phyloP scores from a whole-genome alignment of 2,329 filamentous ascomycete species.

The Macroventuria anomochaeta region DNA sequence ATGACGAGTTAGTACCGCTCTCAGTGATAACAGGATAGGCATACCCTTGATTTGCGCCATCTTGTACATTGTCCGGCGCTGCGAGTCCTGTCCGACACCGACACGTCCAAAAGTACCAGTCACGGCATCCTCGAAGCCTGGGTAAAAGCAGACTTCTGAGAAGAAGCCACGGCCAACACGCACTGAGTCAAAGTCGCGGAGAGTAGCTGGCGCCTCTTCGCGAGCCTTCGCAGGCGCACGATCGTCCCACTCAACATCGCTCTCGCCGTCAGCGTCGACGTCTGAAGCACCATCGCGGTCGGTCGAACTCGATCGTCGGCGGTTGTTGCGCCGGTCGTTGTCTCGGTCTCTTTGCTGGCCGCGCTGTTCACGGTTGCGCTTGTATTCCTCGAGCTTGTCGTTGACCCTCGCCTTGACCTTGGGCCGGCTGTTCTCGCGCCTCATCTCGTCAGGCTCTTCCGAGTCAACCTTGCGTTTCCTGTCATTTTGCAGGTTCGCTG shows the following conservation, averaged over 20 bases:
- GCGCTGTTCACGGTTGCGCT: slow-evolving; percentile 64
- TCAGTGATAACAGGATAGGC: slow-evolving; percentile 16
- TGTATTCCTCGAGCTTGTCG: slow-evolving; percentile 74
- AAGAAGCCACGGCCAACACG: slow-evolving; percentile 86
- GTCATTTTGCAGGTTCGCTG: slow-evolving; percentile 69
- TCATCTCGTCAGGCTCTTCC: slow-evolving; percentile 78
- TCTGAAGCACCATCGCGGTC: slow-evolving; percentile 58
- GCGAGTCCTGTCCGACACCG: slow-evolving; percentile 78
- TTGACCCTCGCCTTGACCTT: slow-evolving; percentile 64
- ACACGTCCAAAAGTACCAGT: slow-evolving; percentile 85
- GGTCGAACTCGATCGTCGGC: slow-evolving; percentile 52
- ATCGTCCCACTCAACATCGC: slow-evolving; percentile 77
- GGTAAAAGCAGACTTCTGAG: slow-evolving; percentile 90
- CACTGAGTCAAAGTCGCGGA: slow-evolving; percentile 84
- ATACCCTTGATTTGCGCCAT: slow-evolving; percentile 87
- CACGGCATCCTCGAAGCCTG: slow-evolving; percentile 82
- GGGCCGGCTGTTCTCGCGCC: slow-evolving; percentile 68
- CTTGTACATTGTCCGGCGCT: slow-evolving; percentile 79
- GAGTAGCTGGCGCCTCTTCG: slow-evolving; percentile 71
- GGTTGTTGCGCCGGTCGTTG: slow-evolving; percentile 57
- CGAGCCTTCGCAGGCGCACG: slow-evolving; percentile 60
- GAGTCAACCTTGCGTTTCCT: slow-evolving; percentile 77
- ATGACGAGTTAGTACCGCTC: slow-evolving; percentile 30
- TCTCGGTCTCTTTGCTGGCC: slow-evolving; percentile 61
- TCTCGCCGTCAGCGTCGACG: slow-evolving; percentile 71